A percentile compares a stretch with the other conserved stretches of the same genome.
Evolutionary conservation across 169 alveolate genomes (phyloP).

Genomic region (Eimeria acervulina): DNA sequence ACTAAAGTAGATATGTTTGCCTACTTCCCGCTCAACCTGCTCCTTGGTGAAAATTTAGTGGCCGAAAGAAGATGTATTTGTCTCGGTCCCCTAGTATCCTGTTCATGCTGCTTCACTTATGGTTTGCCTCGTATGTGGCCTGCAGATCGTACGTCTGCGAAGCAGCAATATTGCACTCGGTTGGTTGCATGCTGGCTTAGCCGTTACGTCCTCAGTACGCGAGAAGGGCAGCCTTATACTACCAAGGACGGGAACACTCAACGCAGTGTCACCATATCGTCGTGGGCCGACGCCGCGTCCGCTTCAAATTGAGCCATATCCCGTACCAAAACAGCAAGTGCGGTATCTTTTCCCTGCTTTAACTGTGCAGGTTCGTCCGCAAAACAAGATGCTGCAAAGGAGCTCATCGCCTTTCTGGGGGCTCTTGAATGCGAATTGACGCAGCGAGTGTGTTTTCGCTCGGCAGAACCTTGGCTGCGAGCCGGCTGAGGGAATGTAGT

Average conservation of each 20-base stretch:
- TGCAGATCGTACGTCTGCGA: slow-evolving; percentile 10
- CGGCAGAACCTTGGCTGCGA: neutral
- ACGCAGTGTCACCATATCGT: neutral
- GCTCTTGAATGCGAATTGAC: neutral
- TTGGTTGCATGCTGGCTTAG: neutral
- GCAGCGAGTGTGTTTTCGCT: neutral
- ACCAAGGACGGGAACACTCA: neutral
- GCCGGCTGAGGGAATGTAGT: neutral
- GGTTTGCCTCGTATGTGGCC: neutral
- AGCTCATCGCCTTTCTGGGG: neutral
- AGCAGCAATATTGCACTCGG: neutral
- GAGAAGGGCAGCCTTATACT: neutral
- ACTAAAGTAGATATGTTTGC: neutral
- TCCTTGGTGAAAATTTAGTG: neutral
- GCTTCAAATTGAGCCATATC: neutral
- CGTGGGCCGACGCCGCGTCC: too few species aligned
- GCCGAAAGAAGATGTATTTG: neutral
- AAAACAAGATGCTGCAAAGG: neutral
- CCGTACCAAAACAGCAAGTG: neutral
- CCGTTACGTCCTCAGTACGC: neutral
- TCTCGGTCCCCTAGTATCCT: neutral
- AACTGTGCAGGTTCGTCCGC: neutral
- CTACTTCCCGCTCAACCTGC: neutral
- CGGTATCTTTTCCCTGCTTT: neutral
- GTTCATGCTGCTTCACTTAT: neutral